Conservation (phyloP, 176 grass and related monocot species). For the Bonia amplexicaulis region DNA sequence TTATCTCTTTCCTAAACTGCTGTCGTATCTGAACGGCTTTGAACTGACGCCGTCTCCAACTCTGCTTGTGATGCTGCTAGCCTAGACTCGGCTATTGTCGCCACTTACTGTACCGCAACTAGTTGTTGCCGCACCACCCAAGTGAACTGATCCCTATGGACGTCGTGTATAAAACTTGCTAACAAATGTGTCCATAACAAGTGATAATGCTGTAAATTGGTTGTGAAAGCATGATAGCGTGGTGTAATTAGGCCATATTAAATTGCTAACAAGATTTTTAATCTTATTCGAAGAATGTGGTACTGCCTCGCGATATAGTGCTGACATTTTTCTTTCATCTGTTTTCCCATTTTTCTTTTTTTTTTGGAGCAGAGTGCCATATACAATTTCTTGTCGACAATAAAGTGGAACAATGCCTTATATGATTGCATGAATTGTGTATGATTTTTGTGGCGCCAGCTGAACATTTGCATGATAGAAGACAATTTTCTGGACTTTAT, state of each 20-base stretch:
- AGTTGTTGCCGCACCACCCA: too few relatives aligned
- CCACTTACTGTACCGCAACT: too few relatives aligned
- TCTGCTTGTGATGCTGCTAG: too few relatives aligned
- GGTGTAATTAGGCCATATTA: not conserved
- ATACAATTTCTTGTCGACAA: slow-evolving; percentile 72
- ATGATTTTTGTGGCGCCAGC: slow-evolving; percentile 44
- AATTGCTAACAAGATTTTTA: not conserved
- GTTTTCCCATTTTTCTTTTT: not conserved
- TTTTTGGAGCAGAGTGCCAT: slow-evolving; percentile 57
- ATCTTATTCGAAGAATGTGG: not conserved
- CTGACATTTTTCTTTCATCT: slow-evolving; percentile 31
- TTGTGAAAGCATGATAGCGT: not conserved
- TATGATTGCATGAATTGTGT: slow-evolving; percentile 8
- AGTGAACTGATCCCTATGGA: too few relatives aligned
- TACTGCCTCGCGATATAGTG: not conserved
- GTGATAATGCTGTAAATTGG: not conserved
- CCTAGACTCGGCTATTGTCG: too few relatives aligned
- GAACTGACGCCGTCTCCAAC: too few relatives aligned
- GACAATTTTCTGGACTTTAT: slow-evolving; percentile 54
- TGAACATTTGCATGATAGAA: slow-evolving; percentile 71
- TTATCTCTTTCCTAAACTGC: too few relatives aligned
- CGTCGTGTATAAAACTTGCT: too few relatives aligned
- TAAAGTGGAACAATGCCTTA: slow-evolving; percentile 39
- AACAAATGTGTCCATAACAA: too few relatives aligned
- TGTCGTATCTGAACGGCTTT: too few relatives aligned